Percentiles rank a stretch among this genome's conserved stretches.
Conservation (phyloP, 129 eudicot species). For the Mikania micrantha region DNA sequence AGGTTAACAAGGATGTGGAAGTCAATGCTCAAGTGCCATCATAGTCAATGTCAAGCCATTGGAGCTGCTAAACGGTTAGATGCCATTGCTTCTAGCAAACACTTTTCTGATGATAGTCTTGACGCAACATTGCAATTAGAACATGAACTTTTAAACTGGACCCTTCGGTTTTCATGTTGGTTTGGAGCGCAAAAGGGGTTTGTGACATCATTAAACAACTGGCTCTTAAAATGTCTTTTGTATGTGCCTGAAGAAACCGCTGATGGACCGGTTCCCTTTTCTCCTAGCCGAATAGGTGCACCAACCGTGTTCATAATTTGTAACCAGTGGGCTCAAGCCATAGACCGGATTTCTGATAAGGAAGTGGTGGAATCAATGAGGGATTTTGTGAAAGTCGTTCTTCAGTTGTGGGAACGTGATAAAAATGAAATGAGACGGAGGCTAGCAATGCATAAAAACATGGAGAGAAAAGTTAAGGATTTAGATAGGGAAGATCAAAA, state of each 20-base stretch:
- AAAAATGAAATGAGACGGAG: slow-evolving; percentile 65
- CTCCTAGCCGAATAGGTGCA: slow-evolving; percentile 92
- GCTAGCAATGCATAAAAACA: slow-evolving; percentile 44
- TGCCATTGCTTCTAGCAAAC: slow-evolving; percentile 61
- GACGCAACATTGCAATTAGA: slow-evolving; percentile 81
- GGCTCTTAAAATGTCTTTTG: slow-evolving; percentile 82
- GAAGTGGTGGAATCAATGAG: slow-evolving; percentile 78
- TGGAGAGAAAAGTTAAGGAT: slow-evolving; percentile 66
- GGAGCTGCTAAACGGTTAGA: slow-evolving; percentile 72
- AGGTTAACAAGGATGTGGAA: slow-evolving; percentile 92
- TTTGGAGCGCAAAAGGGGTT: slow-evolving; percentile 74
- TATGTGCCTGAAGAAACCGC: slow-evolving; percentile 85
- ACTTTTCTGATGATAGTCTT: slow-evolving; percentile 58
- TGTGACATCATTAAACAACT: slow-evolving; percentile 64
- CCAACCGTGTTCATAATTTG: slow-evolving; percentile 82
- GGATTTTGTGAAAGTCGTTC: slow-evolving; percentile 64
- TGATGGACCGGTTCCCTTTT: slow-evolving; percentile 83
- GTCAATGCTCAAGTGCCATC: slow-evolving; percentile 88
- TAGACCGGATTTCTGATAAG: slow-evolving; percentile 71
- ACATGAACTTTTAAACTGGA: slow-evolving; percentile 85
- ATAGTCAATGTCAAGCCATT: slow-evolving; percentile 66
- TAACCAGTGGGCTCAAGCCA: slow-evolving; percentile 86
- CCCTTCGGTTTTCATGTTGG: slow-evolving; percentile 71
- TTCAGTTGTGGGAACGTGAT: slow-evolving; percentile 80
- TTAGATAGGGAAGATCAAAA: slow-evolving; percentile 85